A percentile compares a stretch with the other conserved stretches of the same genome.
These are phyloP conservation scores for Marchantia polymorpha DNA, from an alignment of 225 moss, liverwort and hornwort species.

Conservation along the genomic window DNA sequence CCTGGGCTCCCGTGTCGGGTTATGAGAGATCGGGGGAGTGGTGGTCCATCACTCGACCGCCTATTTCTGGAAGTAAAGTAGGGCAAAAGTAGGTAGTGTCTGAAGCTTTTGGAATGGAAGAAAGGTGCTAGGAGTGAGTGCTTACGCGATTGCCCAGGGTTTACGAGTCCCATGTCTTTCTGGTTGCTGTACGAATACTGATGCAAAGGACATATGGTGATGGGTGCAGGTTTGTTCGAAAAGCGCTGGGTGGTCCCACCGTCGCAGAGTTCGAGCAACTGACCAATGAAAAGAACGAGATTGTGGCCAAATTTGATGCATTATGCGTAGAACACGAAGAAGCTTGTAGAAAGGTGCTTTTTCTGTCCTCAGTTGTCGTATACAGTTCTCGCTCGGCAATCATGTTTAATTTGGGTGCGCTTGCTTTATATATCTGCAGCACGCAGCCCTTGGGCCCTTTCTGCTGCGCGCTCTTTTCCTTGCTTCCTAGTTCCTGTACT, in stretches of 20 bases:
- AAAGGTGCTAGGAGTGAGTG: background rate
- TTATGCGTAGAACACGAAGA: constrained; percentile 70
- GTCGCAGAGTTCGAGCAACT: constrained; percentile 57
- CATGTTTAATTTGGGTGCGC: background rate
- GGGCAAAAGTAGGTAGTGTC: background rate
- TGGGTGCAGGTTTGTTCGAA: constrained; percentile 55
- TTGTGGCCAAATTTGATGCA: constrained; percentile 54
- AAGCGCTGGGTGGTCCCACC: constrained; percentile 74
- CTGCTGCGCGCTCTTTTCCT: background rate
- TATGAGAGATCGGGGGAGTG: background rate
- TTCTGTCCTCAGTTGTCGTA: background rate
- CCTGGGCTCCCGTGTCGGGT: background rate
- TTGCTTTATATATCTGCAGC: background rate
- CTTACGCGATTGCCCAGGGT: background rate
- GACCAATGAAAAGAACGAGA: constrained; percentile 40
- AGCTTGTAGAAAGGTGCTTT: constrained; percentile 64
- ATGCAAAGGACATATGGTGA: background rate
- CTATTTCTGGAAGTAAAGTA: background rate
- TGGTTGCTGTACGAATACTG: background rate
- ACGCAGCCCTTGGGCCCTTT: background rate
- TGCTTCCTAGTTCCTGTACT: background rate
- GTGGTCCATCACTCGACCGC: too few species aligned
- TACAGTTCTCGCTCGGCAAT: background rate
- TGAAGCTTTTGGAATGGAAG: background rate
- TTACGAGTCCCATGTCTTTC: background rate